Evolutionary conservation across 2,329 filamentous ascomycete genomes (phyloP), one percentile per base, ranked within the genome.

Genomic region (Xylariaceae sp.): DNA sequence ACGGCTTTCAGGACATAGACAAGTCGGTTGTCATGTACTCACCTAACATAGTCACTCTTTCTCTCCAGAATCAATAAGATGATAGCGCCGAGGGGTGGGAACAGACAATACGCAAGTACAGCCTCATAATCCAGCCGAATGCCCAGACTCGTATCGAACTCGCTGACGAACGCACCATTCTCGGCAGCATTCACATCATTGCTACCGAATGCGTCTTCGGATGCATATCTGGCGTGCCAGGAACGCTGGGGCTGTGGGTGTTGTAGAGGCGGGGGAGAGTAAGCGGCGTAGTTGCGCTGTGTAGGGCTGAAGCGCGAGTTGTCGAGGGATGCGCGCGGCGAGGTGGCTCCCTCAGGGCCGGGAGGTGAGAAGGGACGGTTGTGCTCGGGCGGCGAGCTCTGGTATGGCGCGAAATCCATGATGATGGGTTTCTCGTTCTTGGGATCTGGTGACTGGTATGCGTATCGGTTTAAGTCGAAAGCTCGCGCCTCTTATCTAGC

Each of bases 331-430:
- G 79, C 74, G 65, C 78, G 84, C 18, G 83, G 82, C 34, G 82
- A 84, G 8, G 76, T 68, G 56, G 72, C n/a, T 51, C 59, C 56
- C 7, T 63, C 70, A 64, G 77, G 75, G 58, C 73, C 76, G 9
- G 86, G 82, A 55, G 92, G 90, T 17, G 90, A 95, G 72, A 92
- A 82, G 55, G 88, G 86, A 70, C 93, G 90, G 66, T 86, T 85
- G 68, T 88, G 82, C 77, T 97, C 92, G 8, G 94, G 94, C 13
- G 89, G 88, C 53, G 88, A 88, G 74, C 93, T 93, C 79, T 97
- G 94, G 77, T 97, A 99, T 44, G 94, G 94, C 51, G 94, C 94
- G 74, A 97, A 99, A 78, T 97, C 90, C 89, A 94, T 94, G 58
- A 68, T 77, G 62, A 64, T 18, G 1, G 5, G 39, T 18, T 42